phyloP scores from a whole-genome alignment of 106 monocot genomes.

The Dioscorea alata region DNA sequence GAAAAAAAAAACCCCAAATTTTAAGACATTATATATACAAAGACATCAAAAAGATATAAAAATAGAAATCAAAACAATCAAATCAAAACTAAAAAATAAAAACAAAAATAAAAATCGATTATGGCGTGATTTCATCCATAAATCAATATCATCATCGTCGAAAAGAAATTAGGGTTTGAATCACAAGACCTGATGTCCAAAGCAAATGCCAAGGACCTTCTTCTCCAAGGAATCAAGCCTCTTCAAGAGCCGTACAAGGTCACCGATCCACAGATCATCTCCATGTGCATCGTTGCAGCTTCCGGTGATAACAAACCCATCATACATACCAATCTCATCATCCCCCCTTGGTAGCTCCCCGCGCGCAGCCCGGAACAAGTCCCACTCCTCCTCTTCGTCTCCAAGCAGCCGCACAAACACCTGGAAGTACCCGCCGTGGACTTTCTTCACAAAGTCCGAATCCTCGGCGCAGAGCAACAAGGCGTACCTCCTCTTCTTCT shows the following conservation, averaged over 20 bases:
- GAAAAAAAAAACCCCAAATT: too few relatives aligned
- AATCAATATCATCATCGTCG: too few relatives aligned
- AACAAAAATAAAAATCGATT: background rate
- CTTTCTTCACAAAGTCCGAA: conserved; percentile 9
- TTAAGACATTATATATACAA: too few relatives aligned
- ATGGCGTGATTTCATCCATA: too few relatives aligned
- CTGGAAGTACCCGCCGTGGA: background rate
- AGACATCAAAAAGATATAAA: too few relatives aligned
- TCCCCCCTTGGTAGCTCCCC: conserved; percentile 56
- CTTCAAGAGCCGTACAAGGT: conserved; percentile 38
- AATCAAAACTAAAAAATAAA: background rate
- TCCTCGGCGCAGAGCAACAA: conserved; percentile 12
- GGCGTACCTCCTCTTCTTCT: conserved; percentile 6
- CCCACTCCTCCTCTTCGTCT: conserved; percentile 13
- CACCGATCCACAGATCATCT: conserved; percentile 66
- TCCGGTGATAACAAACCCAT: conserved; percentile 79
- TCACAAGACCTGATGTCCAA: conserved; percentile 79
- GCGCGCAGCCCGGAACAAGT: conserved; percentile 16
- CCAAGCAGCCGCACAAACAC: conserved; percentile 2
- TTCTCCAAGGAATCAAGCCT: conserved; percentile 33
- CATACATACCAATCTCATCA: conserved; percentile 29
- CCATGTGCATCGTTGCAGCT: conserved; percentile 86
- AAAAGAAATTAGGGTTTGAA: background rate
- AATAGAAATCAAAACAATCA: too few relatives aligned
- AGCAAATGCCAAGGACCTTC: conserved; percentile 81